Base-by-base conservation (phyloP, 352 stramenopile genomes). In the Aphanomyces invadans region DNA sequence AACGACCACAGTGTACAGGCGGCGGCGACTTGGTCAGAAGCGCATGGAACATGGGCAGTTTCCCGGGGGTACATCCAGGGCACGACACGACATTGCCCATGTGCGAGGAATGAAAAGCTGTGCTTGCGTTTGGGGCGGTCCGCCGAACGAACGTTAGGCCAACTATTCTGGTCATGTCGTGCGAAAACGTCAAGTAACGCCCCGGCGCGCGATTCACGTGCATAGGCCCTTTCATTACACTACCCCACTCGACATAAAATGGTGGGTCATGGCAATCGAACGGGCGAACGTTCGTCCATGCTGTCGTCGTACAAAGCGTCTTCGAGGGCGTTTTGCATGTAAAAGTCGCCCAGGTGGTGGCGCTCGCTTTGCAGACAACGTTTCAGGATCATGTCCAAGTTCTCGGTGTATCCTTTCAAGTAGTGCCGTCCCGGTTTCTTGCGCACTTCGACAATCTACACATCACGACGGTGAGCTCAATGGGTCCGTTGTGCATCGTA, bases 401-500 rank as follows among this genome's bases (percentile, higher is more conserved):
- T 67, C 19, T 51, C 38, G 15, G 55, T 67, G 49, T 67, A 67
- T 11, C 48, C 48, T 57, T 67, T 67, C 28, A 67, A 51, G n/a
- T 51, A 45, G 42, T 67, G 60, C 10, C 60, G 60, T 19, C 38
- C 60, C 2, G 60, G 60, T 3, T 57, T 55, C 17, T 51, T 49
- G 5, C 60, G 60, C 33, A 56, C 60, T 36, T 67, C 60, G 32
- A 67, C 60, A 59, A 67, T 67, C 60, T 57, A 57, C 4, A 15
- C 1, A 21, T 38, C 29, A 38, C 11, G 12, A 11, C 2, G 15
- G 49, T 32, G 19, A 57, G 4, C 21, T 10, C 29, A 38, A 21
- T n/a, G 49, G 11, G 7, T 42, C 7, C 36, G 25, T 39, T n/a
- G 49, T 38, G 4, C 5, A 57, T n/a, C 7, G 12, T 11, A 21